These are phyloP conservation scores for Xylariaceae sp. DNA, from an alignment of 2,329 filamentous ascomycete species.

Conservation along the genomic window DNA sequence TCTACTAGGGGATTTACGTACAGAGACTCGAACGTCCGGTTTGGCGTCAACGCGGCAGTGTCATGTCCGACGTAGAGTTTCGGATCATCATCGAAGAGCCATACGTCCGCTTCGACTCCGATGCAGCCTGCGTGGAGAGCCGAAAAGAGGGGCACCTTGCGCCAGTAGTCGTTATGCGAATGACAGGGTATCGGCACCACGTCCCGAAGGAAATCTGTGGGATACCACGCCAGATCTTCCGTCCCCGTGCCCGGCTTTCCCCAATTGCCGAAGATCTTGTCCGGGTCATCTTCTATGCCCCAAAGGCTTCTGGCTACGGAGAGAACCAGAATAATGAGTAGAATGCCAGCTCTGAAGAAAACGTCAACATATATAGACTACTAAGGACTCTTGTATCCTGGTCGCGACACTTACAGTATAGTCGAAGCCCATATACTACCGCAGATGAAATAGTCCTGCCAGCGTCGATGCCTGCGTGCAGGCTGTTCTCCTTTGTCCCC, in stretches of 20 bases:
- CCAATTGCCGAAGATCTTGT: conserved; percentile 34
- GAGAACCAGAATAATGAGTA: conserved; percentile 39
- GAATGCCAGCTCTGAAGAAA: conserved; percentile 34
- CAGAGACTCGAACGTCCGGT: conserved; percentile 62
- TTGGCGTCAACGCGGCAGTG: conserved; percentile 52
- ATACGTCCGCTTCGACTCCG: conserved; percentile 71
- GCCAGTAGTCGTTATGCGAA: conserved; percentile 74
- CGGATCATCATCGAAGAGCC: conserved; percentile 51
- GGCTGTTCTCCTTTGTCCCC: not conserved
- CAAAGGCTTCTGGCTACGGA: conserved; percentile 36
- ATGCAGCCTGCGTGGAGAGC: conserved; percentile 63
- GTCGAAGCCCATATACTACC: conserved; percentile 41
- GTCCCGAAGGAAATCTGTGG: conserved; percentile 56
- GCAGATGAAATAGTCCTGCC: conserved; percentile 36
- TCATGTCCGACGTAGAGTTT: conserved; percentile 68
- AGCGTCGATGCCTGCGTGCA: conserved; percentile 17
- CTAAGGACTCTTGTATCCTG: not conserved
- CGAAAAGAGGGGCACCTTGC: conserved; percentile 62
- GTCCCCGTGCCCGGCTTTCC: conserved; percentile 34
- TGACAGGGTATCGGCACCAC: conserved; percentile 61
- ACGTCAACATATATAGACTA: conserved; percentile 20
- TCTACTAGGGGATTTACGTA: conserved; percentile 67
- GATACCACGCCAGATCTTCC: conserved; percentile 48
- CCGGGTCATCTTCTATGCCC: conserved; percentile 35
- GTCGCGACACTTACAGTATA: conserved; percentile 39